Evolutionary conservation across 1,284 basidiomycete genomes (phyloP).

Genomic region (Cryptococcus sp.): DNA sequence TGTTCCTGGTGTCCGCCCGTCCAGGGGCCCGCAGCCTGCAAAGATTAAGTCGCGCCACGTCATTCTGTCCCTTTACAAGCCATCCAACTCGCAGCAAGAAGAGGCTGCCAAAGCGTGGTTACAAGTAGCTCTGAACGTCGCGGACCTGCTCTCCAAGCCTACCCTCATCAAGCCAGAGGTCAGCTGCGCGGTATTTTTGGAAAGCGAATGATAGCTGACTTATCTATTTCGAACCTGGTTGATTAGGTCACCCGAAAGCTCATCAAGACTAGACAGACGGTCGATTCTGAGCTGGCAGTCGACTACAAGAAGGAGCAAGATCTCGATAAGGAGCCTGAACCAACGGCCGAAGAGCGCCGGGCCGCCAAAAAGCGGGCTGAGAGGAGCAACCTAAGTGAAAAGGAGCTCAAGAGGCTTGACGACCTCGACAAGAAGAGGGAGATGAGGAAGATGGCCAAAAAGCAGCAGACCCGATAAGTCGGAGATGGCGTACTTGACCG

Average conservation of each 20-base stretch:
- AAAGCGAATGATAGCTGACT: slow-evolving; percentile 3
- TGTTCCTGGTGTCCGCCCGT: slow-evolving; percentile 72
- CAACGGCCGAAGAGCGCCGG: slow-evolving; percentile 62
- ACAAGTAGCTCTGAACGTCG: slow-evolving; percentile 67
- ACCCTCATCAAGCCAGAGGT: slow-evolving; percentile 68
- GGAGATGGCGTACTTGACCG: no score
- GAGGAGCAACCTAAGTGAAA: slow-evolving; percentile 70
- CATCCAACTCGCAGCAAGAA: slow-evolving; percentile 57
- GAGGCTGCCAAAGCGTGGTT: slow-evolving; percentile 64
- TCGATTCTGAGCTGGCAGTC: slow-evolving; percentile 57
- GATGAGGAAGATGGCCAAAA: slow-evolving; percentile 45
- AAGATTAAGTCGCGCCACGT: slow-evolving; percentile 68
- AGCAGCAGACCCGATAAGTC: slow-evolving; percentile 15
- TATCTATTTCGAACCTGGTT: background rate
- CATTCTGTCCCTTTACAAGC: slow-evolving; percentile 65
- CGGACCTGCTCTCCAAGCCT: slow-evolving; percentile 65
- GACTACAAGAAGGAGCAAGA: slow-evolving; percentile 59
- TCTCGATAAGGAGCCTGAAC: slow-evolving; percentile 62
- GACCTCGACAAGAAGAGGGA: slow-evolving; percentile 49
- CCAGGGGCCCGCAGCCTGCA: slow-evolving; percentile 54
- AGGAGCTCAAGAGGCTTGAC: slow-evolving; percentile 75
- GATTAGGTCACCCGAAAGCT: slow-evolving; percentile 69
- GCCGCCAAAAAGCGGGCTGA: slow-evolving; percentile 73
- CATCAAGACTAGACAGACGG: slow-evolving; percentile 67
- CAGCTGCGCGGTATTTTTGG: slow-evolving; percentile 3